Evolutionary conservation across 2,329 filamentous ascomycete species (phyloP).

Genomic region (Chaetoscypha palmicola): DNA sequence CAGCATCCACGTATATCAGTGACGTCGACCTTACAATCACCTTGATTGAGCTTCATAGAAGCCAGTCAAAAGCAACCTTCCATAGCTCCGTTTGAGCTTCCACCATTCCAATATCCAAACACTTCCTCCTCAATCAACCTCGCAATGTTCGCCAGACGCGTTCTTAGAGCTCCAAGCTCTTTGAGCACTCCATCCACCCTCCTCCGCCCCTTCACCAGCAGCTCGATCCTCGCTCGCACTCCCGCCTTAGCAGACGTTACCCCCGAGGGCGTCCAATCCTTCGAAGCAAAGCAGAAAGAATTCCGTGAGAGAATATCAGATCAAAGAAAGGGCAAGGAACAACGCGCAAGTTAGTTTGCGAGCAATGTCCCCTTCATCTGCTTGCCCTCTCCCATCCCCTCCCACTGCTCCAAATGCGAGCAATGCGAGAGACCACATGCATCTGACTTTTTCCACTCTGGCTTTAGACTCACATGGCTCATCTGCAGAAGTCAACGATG

Average conservation of each 20-base stretch:
- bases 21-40: neutral
- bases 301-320: slow-evolving; percentile 78
- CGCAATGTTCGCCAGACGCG: slow-evolving; percentile 22
- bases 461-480: slow-evolving; percentile 55
- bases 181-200: slow-evolving; percentile 33
- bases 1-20: neutral
- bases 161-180: slow-evolving; percentile 16
- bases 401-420: slow-evolving; percentile 39
- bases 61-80: slow-evolving; percentile 1
- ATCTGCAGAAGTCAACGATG: slow-evolving; percentile 53
- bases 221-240: slow-evolving; percentile 39
- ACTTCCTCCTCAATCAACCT: slow-evolving; percentile 28
- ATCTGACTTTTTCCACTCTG: slow-evolving; percentile 29
- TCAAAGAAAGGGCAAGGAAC: slow-evolving; percentile 71
- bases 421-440: slow-evolving; percentile 37
- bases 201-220: slow-evolving; percentile 52
- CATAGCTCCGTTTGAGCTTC: slow-evolving; percentile 1
- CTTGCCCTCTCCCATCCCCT: slow-evolving; percentile 38
- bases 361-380: slow-evolving; percentile 18
- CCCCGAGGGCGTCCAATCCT: slow-evolving; percentile 62
- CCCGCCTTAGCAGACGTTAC: slow-evolving; percentile 86
- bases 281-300: slow-evolving; percentile 75
- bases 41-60: slow-evolving; percentile 5
- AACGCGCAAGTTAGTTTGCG: slow-evolving; percentile 79
- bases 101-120: neutral